A percentile compares a stretch with the other conserved stretches of the same genome.
Conservation (phyloP, 495 filamentous ascomycete genomes). For the Aspergillus wentii region DNA sequence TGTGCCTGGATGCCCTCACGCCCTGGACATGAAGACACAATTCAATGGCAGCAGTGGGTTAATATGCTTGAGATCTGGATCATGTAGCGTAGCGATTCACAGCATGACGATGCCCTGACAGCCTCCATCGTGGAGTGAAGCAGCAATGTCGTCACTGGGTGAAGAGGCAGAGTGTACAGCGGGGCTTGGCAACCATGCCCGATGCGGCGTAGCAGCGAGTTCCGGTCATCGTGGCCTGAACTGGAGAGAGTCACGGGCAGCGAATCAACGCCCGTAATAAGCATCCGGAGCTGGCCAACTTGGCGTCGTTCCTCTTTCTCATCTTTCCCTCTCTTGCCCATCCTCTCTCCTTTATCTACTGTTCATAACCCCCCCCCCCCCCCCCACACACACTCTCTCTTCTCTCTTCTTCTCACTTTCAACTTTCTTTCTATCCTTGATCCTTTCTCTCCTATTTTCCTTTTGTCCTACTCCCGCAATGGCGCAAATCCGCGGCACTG, state of each 20-base stretch:
- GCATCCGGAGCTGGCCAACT: not conserved
- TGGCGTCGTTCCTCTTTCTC: slow-evolving; percentile 2
- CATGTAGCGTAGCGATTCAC: too few relatives aligned
- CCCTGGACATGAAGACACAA: too few relatives aligned
- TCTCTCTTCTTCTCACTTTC: slow-evolving; percentile 9
- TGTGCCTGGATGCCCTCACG: too few relatives aligned
- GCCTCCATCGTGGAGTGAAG: too few relatives aligned
- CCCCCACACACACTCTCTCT: slow-evolving; percentile 17
- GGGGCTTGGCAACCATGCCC: slow-evolving; percentile 13
- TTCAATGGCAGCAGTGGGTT: too few relatives aligned
- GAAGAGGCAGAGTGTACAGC: too few relatives aligned
- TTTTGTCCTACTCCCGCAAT: slow-evolving; percentile 41
- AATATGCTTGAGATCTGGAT: too few relatives aligned
- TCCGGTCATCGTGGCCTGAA: slow-evolving; percentile 44
- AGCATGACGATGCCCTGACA: too few relatives aligned
- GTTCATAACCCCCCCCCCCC: slow-evolving; percentile 21
- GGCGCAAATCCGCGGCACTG: slow-evolving; percentile 95
- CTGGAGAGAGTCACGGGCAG: slow-evolving; percentile 15
- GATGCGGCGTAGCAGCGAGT: slow-evolving; percentile 28
- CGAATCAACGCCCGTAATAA: not conserved
- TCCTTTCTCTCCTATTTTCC: slow-evolving; percentile 6
- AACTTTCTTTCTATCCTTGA: not conserved
- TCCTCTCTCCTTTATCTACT: slow-evolving; percentile 1
- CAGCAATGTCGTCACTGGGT: slow-evolving; percentile 33
- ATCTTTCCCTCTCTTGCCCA: not conserved